These are phyloP conservation scores for Albizia julibrissin DNA, from an alignment of 306 rosid genomes.

Conservation along the genomic window DNA sequence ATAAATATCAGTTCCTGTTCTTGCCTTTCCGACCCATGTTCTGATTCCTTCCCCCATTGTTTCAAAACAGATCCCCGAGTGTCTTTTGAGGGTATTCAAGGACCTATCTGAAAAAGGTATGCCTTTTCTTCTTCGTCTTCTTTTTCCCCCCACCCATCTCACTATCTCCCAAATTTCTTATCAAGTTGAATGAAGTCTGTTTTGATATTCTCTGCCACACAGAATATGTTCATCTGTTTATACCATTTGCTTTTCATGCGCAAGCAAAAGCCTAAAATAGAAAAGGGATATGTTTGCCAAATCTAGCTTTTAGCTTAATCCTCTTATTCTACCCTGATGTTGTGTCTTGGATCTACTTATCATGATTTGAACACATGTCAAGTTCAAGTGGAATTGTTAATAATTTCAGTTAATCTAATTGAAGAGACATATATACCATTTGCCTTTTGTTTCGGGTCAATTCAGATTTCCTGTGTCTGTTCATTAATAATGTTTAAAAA, in stretches of 20 bases:
- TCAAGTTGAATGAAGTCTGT: background rate
- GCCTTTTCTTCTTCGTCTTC: slow-evolving; percentile 9
- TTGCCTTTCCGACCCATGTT: background rate
- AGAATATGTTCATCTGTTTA: background rate
- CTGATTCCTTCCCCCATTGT: background rate
- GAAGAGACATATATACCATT: background rate
- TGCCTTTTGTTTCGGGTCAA: background rate
- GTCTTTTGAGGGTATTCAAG: background rate
- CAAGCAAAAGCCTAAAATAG: background rate
- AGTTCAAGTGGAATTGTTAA: background rate
- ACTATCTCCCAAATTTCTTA: background rate
- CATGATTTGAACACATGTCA: background rate
- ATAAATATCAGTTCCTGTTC: background rate
- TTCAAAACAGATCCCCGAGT: background rate
- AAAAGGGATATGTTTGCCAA: background rate
- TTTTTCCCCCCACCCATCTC: background rate
- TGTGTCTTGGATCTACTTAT: background rate
- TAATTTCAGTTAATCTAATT: background rate
- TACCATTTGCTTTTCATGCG: background rate
- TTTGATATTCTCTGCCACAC: background rate
- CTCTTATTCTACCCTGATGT: background rate
- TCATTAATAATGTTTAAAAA: background rate
- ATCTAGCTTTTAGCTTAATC: background rate
- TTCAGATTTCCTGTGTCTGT: background rate
- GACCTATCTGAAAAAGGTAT: slow-evolving; percentile 38